phyloP scores from a whole-genome alignment of 805 yeast genomes.

The Candida incommunis region DNA sequence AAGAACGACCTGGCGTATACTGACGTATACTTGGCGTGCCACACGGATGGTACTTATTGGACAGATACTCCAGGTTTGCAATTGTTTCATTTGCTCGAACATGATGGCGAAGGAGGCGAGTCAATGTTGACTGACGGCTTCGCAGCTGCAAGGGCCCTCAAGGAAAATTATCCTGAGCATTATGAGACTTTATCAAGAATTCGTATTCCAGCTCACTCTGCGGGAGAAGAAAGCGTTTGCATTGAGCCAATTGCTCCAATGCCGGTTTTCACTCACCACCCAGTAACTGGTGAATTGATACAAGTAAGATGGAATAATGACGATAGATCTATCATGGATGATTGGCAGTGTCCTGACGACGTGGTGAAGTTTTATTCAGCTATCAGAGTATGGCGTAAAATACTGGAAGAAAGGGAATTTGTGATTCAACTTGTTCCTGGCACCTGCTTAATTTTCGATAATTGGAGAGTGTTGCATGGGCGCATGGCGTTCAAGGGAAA shows the following conservation, averaged over 20 bases:
- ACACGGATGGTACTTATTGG: conserved; percentile 69
- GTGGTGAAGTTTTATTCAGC: conserved; percentile 43
- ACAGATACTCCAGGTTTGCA: conserved; percentile 60
- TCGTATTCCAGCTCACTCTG: conserved; percentile 57
- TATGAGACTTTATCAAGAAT: conserved; percentile 34
- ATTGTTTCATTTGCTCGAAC: conserved; percentile 47
- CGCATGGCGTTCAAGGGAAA: conserved; percentile 53
- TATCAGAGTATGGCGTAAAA: conserved; percentile 38
- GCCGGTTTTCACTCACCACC: conserved; percentile 40
- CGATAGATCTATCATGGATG: conserved; percentile 49
- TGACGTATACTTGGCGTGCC: conserved; percentile 46
- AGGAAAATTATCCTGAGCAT: conserved; percentile 33
- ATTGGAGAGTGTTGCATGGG: conserved; percentile 61
- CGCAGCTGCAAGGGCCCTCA: conserved; percentile 38
- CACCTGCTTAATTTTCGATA: conserved; percentile 51
- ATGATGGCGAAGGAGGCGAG: conserved; percentile 50
- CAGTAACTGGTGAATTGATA: conserved; percentile 31
- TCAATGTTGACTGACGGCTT: conserved; percentile 57
- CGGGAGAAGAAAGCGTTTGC: conserved; percentile 52
- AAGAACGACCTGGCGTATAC: conserved; percentile 64
- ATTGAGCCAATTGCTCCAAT: conserved; percentile 42
- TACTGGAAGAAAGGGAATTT: conserved; percentile 38
- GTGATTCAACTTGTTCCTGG: conserved; percentile 49
- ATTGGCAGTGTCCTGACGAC: conserved; percentile 27
- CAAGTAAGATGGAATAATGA: conserved; percentile 63